These are phyloP conservation scores for Zasmidium angulare DNA, from an alignment of 2,329 filamentous ascomycete genomes.

Conservation along the genomic window DNA sequence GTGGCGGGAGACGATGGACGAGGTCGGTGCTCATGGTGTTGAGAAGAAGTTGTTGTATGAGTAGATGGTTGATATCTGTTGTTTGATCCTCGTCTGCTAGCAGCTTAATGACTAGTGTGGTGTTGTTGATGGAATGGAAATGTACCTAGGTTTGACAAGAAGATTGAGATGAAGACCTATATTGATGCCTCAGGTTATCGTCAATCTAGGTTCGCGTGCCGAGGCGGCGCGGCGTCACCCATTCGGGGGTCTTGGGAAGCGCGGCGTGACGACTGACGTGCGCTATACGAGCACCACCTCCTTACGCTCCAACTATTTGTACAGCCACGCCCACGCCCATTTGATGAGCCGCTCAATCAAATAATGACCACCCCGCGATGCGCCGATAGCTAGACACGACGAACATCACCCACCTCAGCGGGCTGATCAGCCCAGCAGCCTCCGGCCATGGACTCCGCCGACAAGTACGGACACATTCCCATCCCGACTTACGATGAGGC, in stretches of 20 bases:
- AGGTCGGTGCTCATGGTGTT: not conserved
- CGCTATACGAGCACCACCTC: not conserved
- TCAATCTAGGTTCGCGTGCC: not conserved
- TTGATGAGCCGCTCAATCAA: not conserved
- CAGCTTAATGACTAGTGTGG: too few species aligned
- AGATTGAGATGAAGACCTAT: too few species aligned
- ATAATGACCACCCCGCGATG: not conserved
- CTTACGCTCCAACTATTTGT: not conserved
- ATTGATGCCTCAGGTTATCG: too few species aligned
- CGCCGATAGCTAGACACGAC: not conserved
- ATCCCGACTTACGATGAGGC: constrained; percentile 87
- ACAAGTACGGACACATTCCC: constrained; percentile 48
- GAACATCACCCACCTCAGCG: not conserved
- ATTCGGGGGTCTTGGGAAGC: not conserved
- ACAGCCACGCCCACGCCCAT: not conserved
- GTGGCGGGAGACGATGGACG: not conserved
- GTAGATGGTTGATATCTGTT: too few species aligned
- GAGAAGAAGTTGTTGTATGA: too few species aligned
- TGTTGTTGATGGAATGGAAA: too few species aligned
- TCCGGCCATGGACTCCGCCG: constrained; percentile 18
- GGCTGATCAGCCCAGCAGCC: not conserved
- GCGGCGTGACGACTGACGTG: not conserved
- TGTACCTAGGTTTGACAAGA: too few species aligned
- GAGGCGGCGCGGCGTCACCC: not conserved
- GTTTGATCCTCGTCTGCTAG: too few species aligned